Evolutionary conservation across 495 filamentous ascomycete genomes (phyloP), one percentile per base, ranked within the genome.

Genomic region (Bryoglossum gracile): DNA sequence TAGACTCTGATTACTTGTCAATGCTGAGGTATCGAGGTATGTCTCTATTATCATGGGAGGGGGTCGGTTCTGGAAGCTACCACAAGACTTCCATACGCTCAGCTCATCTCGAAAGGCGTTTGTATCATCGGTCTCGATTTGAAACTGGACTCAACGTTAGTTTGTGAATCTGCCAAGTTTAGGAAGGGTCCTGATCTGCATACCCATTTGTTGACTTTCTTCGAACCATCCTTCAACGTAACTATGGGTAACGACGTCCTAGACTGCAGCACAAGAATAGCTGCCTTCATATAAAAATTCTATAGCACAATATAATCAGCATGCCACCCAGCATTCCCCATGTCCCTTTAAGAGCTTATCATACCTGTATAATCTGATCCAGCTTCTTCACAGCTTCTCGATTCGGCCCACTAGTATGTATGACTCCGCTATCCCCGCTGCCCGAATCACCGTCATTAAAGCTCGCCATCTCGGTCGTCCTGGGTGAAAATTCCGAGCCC

Each of bases 161-260:
- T 10, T 9, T 49, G 26, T 52, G 43, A 26, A 24, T 33, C 30
- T 36, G 34, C 39, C 35, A 14, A 10, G 8, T 24, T 43, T 24
- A 8, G 41, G 14, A n/a, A 13, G 33, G 41, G 18, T 38, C 10
- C 14, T 17, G 17, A 35, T n/a, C 26, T 17, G 76, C 87, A 61
- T 84, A 97, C 94, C 92, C 92, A 97, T 79, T 85, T 88, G 58
- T 95, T 96, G 40, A 83, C 73, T 60, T 80, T 84, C 51, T 76
- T 80, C 14, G 67, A 58, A 42, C 76, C 73, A 32, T 56, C 80
- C 69, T 66, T 81, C 70, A 58, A 64, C 49, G 71, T 78, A 64
- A 70, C 56, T 17, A 77, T 70, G 14, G 77, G 84, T 21, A 81
- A 79, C 8, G 88, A 73, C 39, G 88, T 76, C 43, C 92, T 77